phyloP scores from a whole-genome alignment of 371 early-diverging fungal species.

The Zychaea mexicana region DNA sequence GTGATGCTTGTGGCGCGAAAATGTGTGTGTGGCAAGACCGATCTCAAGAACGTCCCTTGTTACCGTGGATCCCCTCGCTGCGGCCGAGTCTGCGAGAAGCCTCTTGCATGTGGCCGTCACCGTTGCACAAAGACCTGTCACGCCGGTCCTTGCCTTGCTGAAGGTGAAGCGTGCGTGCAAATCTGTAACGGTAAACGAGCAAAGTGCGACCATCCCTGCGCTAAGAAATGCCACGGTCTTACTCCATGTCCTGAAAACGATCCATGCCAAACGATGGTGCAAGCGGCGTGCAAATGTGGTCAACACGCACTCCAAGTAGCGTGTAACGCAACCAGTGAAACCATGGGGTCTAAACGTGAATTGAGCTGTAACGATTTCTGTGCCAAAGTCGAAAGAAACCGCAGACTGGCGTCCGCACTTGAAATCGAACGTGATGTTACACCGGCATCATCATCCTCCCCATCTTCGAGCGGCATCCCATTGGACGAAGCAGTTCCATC shows the following conservation, averaged over 20 bases:
- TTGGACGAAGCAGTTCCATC: constrained; percentile 9
- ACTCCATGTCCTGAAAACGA: constrained; percentile 62
- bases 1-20: constrained; percentile 59
- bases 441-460: not conserved
- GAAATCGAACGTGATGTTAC: constrained; percentile 51
- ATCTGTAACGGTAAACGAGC: constrained; percentile 62
- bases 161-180: constrained; percentile 57
- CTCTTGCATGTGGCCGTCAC: constrained; percentile 71
- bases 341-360: constrained; percentile 42
- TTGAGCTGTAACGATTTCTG: constrained; percentile 75
- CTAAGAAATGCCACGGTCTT: constrained; percentile 64
- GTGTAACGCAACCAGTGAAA: constrained; percentile 61
- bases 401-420: constrained; percentile 69
- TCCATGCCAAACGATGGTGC: constrained; percentile 57
- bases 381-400: constrained; percentile 72
- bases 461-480: not conserved
- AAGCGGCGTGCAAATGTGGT: constrained; percentile 75
- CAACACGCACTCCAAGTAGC: constrained; percentile 53
- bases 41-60: constrained; percentile 74
- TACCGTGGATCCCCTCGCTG: constrained; percentile 71
- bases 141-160: constrained; percentile 60
- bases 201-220: constrained; percentile 75
- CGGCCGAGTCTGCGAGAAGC: constrained; percentile 67
- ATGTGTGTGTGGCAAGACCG: constrained; percentile 76
- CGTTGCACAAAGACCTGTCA: constrained; percentile 77